These are phyloP conservation scores for Chaetomium strumarium DNA, from an alignment of 2,329 filamentous ascomycete species.

Conservation along the genomic window DNA sequence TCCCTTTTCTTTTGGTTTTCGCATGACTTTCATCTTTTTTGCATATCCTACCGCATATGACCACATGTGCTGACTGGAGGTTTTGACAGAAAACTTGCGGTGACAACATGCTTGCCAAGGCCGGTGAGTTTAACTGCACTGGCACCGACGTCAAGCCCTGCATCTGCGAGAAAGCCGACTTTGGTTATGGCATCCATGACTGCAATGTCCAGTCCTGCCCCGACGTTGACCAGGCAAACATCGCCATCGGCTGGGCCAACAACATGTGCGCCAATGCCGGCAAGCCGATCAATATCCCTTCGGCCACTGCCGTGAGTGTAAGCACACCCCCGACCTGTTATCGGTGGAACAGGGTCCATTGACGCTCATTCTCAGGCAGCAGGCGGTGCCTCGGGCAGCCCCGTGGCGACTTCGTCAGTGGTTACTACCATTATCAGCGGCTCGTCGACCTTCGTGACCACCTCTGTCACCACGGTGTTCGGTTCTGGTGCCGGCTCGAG, in stretches of 20 bases:
- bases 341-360: neutral
- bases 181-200: constrained; percentile 46
- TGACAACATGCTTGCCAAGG: constrained; percentile 46
- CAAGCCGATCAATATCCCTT: constrained; percentile 26
- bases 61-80: neutral
- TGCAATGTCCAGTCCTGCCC: constrained; percentile 42
- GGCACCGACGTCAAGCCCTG: constrained; percentile 35
- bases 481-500: constrained; percentile 2
- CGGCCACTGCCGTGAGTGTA: constrained; percentile 9
- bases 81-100: constrained; percentile 41
- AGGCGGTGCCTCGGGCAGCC: neutral
- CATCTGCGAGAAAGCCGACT: constrained; percentile 43
- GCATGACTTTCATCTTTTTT: neutral
- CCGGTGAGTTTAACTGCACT: constrained; percentile 40
- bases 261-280: constrained; percentile 35
- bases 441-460: constrained; percentile 14
- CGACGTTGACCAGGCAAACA: constrained; percentile 29
- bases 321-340: neutral
- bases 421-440: constrained; percentile 16
- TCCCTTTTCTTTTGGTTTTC: constrained; percentile 14
- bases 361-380: neutral
- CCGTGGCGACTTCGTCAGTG: constrained; percentile 9
- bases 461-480: constrained; percentile 13
- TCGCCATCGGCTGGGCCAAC: constrained; percentile 36
- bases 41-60: neutral